Evolutionary conservation across 495 filamentous ascomycete genomes (phyloP).

Genomic region (Hypoxylon intermedium): DNA sequence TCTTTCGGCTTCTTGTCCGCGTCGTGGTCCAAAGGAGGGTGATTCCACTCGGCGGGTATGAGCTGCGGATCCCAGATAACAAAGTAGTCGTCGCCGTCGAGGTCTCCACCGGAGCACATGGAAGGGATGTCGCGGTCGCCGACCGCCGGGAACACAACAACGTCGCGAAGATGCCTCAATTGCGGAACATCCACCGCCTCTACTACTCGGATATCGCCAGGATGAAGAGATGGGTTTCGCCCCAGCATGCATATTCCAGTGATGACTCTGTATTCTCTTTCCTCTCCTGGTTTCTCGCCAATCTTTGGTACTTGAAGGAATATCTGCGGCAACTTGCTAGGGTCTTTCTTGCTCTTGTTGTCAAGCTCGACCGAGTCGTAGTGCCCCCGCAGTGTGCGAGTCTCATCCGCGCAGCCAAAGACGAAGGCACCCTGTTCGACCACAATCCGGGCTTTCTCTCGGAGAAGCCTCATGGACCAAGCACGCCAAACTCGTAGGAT

Average conservation of each 20-base stretch:
- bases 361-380: slow-evolving; percentile 42
- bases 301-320: slow-evolving; percentile 75
- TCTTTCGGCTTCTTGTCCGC: slow-evolving; percentile 56
- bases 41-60: slow-evolving; percentile 71
- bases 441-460: slow-evolving; percentile 88
- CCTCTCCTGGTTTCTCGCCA: slow-evolving; percentile 55
- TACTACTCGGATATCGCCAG: slow-evolving; percentile 90
- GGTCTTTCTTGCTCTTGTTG: slow-evolving; percentile 38
- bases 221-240: slow-evolving; percentile 93
- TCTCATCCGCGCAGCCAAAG: slow-evolving; percentile 90
- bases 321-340: slow-evolving; percentile 75
- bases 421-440: slow-evolving; percentile 86
- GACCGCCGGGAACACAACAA: slow-evolving; percentile 83
- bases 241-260: slow-evolving; percentile 82
- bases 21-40: slow-evolving; percentile 75
- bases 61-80: slow-evolving; percentile 90
- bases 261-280: slow-evolving; percentile 66
- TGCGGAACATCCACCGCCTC: slow-evolving; percentile 77
- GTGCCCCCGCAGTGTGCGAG: slow-evolving; percentile 74
- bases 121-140: slow-evolving; percentile 86
- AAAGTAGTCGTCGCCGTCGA: slow-evolving; percentile 95
- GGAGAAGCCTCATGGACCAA: slow-evolving; percentile 84
- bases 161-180: slow-evolving; percentile 77
- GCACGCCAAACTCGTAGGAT: slow-evolving; percentile 77
- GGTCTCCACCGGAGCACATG: slow-evolving; percentile 96